A percentile compares a stretch with the other conserved stretches of the same genome.
Evolutionary conservation across 2,329 filamentous ascomycete genomes (phyloP).

Genomic region (Cladosporium sp.): DNA sequence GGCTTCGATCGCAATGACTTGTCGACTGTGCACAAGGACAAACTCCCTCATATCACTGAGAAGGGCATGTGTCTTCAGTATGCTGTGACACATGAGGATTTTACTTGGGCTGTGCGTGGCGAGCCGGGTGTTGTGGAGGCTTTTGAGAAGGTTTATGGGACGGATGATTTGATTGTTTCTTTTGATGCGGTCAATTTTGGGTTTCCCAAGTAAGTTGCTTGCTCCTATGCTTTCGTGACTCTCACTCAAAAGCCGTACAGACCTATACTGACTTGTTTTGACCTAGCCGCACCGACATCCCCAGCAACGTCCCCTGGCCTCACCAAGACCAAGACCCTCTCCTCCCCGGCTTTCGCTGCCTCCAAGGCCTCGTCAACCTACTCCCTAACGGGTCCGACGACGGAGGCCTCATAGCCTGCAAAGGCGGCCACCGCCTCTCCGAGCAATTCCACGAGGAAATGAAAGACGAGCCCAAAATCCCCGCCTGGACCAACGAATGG

Average conservation of each 20-base stretch:
- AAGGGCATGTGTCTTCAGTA: constrained; percentile 48
- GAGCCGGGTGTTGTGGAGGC: constrained; percentile 44
- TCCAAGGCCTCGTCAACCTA: constrained; percentile 49
- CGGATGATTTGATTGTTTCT: constrained; percentile 45
- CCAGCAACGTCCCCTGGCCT: constrained; percentile 25
- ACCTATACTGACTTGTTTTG: too few relatives aligned
- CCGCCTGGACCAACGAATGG: constrained; percentile 24
- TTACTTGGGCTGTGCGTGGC: constrained; percentile 45
- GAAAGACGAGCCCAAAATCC: constrained; percentile 19
- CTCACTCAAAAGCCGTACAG: too few relatives aligned
- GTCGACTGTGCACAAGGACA: constrained; percentile 31
- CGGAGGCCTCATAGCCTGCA: constrained; percentile 35
- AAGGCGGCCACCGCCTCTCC: constrained; percentile 29
- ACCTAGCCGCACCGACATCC: constrained; percentile 19
- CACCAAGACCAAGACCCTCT: constrained; percentile 39
- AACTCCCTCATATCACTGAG: constrained; percentile 39
- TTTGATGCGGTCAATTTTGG: constrained; percentile 47
- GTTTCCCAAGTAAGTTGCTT: constrained; percentile 29
- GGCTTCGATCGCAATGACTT: constrained; percentile 35
- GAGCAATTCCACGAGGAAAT: constrained; percentile 32
- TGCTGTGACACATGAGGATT: constrained; percentile 45
- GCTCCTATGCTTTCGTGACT: too few relatives aligned
- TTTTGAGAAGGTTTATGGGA: constrained; percentile 45
- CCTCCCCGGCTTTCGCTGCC: constrained; percentile 46
- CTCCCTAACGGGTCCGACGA: constrained; percentile 34